Conservation (phyloP, 352 stramenopile species). For the Globisporangium lucens region DNA sequence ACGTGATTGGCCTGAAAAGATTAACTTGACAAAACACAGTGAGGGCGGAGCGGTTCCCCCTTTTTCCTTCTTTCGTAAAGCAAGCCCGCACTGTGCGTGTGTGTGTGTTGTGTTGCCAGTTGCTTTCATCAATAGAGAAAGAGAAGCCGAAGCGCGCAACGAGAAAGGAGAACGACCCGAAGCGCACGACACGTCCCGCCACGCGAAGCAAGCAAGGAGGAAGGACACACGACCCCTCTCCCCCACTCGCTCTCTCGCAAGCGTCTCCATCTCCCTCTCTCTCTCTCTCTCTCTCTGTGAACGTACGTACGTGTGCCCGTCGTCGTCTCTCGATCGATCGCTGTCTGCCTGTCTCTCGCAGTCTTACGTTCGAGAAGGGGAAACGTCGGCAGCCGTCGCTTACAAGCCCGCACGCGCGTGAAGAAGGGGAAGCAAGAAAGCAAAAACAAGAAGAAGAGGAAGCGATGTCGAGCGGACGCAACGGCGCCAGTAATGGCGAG, state of each 20-base stretch:
- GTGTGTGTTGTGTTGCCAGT: background rate
- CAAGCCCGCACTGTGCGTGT: background rate
- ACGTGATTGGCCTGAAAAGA: background rate
- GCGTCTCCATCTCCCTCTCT: background rate
- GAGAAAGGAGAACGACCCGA: background rate
- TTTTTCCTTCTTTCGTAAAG: background rate
- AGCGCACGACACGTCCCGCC: background rate
- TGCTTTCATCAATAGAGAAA: background rate
- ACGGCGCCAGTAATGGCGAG: constrained; percentile 25
- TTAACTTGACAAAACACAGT: background rate
- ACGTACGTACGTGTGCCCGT: background rate
- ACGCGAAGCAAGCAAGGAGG: background rate
- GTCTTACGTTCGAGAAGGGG: background rate
- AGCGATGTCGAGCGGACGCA: constrained; percentile 12
- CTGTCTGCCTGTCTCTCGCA: background rate
- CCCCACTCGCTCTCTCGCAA: background rate
- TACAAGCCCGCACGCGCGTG: background rate
- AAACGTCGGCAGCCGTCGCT: background rate
- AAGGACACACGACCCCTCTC: background rate
- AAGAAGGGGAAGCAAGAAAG: background rate
- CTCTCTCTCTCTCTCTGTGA: background rate
- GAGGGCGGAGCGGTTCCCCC: background rate
- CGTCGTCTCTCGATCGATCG: background rate
- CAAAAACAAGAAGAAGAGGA: background rate
- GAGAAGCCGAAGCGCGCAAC: background rate